Evolutionary conservation across 2,329 filamentous ascomycete species (phyloP).

Genomic region (Penicillium sp.): DNA sequence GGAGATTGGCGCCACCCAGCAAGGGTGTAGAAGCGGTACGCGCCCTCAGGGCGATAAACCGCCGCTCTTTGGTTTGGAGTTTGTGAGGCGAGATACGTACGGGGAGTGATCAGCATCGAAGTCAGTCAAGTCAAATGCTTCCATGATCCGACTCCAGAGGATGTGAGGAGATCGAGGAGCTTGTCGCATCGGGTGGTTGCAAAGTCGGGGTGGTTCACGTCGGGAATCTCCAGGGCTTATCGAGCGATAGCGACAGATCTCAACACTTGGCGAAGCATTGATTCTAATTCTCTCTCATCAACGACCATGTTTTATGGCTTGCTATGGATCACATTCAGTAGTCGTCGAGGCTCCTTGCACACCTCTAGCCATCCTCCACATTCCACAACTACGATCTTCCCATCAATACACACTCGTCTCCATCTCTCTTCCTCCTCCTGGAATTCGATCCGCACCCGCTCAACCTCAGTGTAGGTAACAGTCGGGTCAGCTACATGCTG

Average conservation of each 20-base stretch:
- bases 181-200: no score
- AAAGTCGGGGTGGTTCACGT: no score
- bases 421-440: slow-evolving; percentile 58
- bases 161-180: background rate
- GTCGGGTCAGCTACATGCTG: slow-evolving; percentile 49
- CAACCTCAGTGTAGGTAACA: slow-evolving; percentile 67
- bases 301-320: no score
- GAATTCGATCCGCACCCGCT: slow-evolving; percentile 61
- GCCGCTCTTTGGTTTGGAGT: slow-evolving; percentile 28
- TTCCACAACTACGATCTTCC: slow-evolving; percentile 72
- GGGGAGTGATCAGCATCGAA: slow-evolving; percentile 42
- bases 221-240: no score
- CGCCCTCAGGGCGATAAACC: slow-evolving; percentile 18
- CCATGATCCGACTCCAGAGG: slow-evolving; percentile 15
- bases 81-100: slow-evolving; percentile 41
- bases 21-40: slow-evolving; percentile 28
- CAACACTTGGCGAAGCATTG: no score
- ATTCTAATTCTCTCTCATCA: no score
- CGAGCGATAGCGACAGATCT: no score
- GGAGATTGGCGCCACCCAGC: slow-evolving; percentile 32
- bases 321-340: slow-evolving; percentile 19
- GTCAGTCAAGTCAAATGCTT: slow-evolving; percentile 13
- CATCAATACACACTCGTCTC: slow-evolving; percentile 87
- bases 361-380: slow-evolving; percentile 66
- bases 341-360: slow-evolving; percentile 19